These are phyloP conservation scores for Phenoliferia sp. DNA, from an alignment of 1,284 basidiomycete species.

Conservation along the genomic window DNA sequence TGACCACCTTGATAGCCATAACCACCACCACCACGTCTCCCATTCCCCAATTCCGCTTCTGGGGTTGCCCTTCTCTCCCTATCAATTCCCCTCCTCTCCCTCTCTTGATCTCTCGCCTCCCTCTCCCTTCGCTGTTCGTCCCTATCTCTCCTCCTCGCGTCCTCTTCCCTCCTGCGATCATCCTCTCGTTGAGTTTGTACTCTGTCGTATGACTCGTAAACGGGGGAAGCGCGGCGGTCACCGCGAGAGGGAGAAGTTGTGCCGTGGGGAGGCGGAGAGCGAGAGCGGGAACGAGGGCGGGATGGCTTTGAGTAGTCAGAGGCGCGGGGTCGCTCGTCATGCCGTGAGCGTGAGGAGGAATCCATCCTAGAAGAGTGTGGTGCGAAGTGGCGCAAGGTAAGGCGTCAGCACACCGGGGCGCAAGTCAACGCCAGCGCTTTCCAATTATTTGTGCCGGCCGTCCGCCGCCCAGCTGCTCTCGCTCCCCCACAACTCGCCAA, in stretches of 20 bases:
- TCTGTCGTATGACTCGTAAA: conserved; percentile 18
- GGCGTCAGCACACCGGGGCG: no score
- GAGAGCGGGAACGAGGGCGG: conserved; percentile 1
- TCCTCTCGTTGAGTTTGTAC: background rate
- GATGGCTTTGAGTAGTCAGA: conserved; percentile 1
- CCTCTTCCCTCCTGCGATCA: conserved; percentile 5
- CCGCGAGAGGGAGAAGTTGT: background rate
- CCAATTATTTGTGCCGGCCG: no score
- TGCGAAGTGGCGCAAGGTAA: no score
- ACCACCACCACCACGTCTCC: background rate
- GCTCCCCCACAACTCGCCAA: no score
- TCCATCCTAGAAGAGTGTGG: no score
- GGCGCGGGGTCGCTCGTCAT: conserved; percentile 6
- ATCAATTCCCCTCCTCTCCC: conserved; percentile 2
- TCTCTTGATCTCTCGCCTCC: conserved; percentile 8
- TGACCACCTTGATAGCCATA: no score
- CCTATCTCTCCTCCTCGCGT: conserved; percentile 1
- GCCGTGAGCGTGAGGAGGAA: no score
- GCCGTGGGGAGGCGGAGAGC: conserved; percentile 4
- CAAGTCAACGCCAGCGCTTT: no score
- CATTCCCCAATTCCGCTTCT: conserved; percentile 22
- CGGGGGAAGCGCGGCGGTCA: conserved; percentile 17
- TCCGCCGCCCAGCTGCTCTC: no score
- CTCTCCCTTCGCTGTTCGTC: conserved; percentile 5
- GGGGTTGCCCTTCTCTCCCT: conserved; percentile 14